A percentile compares a stretch with the other conserved stretches of the same genome.
Conservation (phyloP, 169 alveolate species). For the Cryptosporidium meleagridis region DNA sequence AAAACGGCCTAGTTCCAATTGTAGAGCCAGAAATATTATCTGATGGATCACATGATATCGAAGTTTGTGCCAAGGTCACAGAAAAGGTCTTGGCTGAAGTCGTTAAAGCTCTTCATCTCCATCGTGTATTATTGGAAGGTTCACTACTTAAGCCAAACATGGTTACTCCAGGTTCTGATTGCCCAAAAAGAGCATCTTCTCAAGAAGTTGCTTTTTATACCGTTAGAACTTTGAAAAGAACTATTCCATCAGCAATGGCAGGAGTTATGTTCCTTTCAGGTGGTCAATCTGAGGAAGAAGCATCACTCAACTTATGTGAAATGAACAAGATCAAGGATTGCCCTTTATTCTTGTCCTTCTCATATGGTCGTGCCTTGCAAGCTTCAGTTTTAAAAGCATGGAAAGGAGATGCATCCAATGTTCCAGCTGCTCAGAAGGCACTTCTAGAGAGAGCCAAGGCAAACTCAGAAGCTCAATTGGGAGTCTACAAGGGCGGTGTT, state of each 20-base stretch:
- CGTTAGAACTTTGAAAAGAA: constrained; percentile 92
- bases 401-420: constrained; percentile 96
- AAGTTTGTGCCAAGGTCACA: constrained; percentile 93
- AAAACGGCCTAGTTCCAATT: constrained; percentile 97
- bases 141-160: constrained; percentile 97
- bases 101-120: constrained; percentile 93
- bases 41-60: constrained; percentile 97
- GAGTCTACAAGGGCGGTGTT: constrained; percentile 87
- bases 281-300: constrained; percentile 98
- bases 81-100: constrained; percentile 95
- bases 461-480: constrained; percentile 96
- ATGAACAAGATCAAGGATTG: constrained; percentile 91
- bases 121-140: constrained; percentile 96
- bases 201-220: constrained; percentile 95
- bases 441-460: constrained; percentile 95
- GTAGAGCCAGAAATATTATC: constrained; percentile 99
- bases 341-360: constrained; percentile 97
- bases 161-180: constrained; percentile 97
- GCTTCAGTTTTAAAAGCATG: constrained; percentile 95
- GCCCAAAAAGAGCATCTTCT: constrained; percentile 88
- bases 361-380: constrained; percentile 99
- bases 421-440: constrained; percentile 94
- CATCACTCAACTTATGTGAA: constrained; percentile 94
- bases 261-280: constrained; percentile 99
- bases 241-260: constrained; percentile 96